Percentiles rank a stretch among this genome's conserved stretches.
Evolutionary conservation across 495 filamentous ascomycete species (phyloP).

Genomic region (Pseudoneurospora amorphoporcata): DNA sequence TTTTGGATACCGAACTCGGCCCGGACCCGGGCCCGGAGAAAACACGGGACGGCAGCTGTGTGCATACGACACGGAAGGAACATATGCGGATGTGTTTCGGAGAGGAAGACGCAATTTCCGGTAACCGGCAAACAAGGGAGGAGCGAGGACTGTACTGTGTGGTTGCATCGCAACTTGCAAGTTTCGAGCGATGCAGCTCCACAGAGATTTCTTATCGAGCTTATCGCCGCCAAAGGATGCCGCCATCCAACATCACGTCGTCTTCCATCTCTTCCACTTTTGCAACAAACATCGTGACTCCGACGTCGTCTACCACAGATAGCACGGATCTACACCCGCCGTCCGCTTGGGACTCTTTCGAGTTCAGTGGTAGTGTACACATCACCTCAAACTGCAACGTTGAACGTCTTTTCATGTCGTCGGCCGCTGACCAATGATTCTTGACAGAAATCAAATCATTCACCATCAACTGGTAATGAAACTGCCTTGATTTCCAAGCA

Average conservation of each 20-base stretch:
- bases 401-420: neutral
- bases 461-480: conserved; percentile 4
- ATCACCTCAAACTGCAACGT: neutral
- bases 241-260: neutral
- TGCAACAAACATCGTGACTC: neutral
- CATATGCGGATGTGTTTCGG: neutral
- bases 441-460: conserved; percentile 10
- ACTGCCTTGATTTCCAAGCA: neutral
- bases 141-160: neutral
- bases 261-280: neutral
- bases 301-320: neutral
- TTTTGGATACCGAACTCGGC: neutral
- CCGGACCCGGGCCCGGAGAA: neutral
- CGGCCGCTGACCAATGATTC: conserved; percentile 11
- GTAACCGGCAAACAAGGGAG: neutral
- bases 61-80: neutral
- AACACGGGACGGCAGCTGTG: neutral
- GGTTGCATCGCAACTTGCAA: neutral
- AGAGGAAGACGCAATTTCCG: neutral
- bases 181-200: neutral
- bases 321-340: neutral
- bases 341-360: neutral
- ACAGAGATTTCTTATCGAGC: neutral
- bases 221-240: neutral
- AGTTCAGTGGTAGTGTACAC: neutral